phyloP scores from a whole-genome alignment of 768 basidiomycete genomes.

The Leccinum imitatum region DNA sequence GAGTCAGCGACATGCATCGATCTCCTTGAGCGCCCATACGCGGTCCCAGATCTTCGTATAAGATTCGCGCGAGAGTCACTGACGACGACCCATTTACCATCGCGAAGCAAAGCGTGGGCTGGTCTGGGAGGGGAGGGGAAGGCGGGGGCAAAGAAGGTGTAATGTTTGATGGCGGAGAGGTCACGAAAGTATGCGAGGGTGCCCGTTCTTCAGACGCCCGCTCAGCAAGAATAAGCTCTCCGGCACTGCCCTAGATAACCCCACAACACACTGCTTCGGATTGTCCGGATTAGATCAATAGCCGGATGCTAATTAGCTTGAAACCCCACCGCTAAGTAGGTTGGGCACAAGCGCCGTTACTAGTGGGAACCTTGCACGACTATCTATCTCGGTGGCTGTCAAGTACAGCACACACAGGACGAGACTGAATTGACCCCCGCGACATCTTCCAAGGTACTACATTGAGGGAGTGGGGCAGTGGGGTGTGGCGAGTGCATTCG shows the following conservation, averaged over 20 bases:
- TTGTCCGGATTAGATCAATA: neutral
- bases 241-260: neutral
- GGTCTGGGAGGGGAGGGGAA: constrained; percentile 49
- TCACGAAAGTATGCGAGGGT: constrained; percentile 96
- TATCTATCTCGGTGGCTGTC: too few relatives aligned
- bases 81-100: constrained; percentile 63
- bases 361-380: neutral
- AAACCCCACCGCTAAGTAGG: neutral
- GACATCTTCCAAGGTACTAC: neutral
- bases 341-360: too few relatives aligned
- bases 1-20: constrained; percentile 39
- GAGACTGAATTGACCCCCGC: neutral
- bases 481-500: too few relatives aligned
- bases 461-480: too few relatives aligned
- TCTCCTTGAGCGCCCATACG: constrained; percentile 9
- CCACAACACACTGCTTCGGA: neutral
- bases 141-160: constrained; percentile 68
- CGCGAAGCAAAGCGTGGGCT: constrained; percentile 51
- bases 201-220: constrained; percentile 34
- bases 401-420: too few relatives aligned
- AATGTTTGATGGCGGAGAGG: constrained; percentile 86
- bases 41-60: constrained; percentile 64
- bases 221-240: neutral
- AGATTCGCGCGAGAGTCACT: constrained; percentile 57
- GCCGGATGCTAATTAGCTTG: neutral